phyloP scores from a whole-genome alignment of 2,329 filamentous ascomycete species.

The Pestalotiopsis sp. region DNA sequence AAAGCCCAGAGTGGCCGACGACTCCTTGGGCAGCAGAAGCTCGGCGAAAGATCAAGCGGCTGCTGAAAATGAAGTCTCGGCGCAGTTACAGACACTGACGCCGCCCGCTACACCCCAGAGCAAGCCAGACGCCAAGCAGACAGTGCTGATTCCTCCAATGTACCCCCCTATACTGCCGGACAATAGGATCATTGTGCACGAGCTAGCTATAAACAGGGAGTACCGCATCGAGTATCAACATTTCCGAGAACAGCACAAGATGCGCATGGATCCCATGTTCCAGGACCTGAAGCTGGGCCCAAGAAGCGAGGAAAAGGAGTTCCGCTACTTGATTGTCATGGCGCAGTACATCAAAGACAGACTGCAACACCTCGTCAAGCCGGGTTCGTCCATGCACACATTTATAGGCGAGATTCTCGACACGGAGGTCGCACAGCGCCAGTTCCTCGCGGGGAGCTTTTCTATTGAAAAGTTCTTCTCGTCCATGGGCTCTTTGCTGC shows the following conservation, averaged over 20 bases:
- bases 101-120: constrained; percentile 55
- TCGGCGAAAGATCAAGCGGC: constrained; percentile 43
- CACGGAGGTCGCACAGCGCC: constrained; percentile 68
- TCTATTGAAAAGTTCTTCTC: constrained; percentile 81
- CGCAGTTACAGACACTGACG: constrained; percentile 53
- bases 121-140: constrained; percentile 41
- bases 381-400: constrained; percentile 73
- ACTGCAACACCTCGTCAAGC: constrained; percentile 71
- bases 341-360: constrained; percentile 73
- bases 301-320: constrained; percentile 66
- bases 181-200: constrained; percentile 77
- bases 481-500: constrained; percentile 75
- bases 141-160: constrained; percentile 37
- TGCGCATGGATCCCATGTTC: constrained; percentile 52
- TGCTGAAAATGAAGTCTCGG: constrained; percentile 39
- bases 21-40: constrained; percentile 35
- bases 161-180: constrained; percentile 65
- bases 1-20: constrained; percentile 67
- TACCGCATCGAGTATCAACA: constrained; percentile 70
- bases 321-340: constrained; percentile 70
- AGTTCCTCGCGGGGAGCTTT: constrained; percentile 73
- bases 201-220: constrained; percentile 78
- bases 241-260: constrained; percentile 59
- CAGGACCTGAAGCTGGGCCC: constrained; percentile 66
- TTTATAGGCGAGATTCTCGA: constrained; percentile 78